Evolutionary conservation across 2,329 filamentous ascomycete genomes (phyloP), one percentile per base, ranked within the genome.

Genomic region (Ascochyta koolunga): DNA sequence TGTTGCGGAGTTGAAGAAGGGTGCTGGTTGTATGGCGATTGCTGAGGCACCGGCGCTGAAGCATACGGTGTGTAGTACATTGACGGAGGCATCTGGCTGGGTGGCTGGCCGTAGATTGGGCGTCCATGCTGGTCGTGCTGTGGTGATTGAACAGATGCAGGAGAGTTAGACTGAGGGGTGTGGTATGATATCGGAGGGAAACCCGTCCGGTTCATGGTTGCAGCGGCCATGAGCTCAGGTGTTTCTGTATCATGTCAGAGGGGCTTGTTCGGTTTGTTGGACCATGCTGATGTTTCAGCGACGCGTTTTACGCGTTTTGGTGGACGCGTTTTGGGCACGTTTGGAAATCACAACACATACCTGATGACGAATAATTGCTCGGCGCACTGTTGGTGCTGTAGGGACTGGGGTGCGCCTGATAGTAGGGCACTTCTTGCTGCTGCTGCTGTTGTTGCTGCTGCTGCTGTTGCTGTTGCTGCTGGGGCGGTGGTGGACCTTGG

Each of bases 131-230:
- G 91, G 71, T 98, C 93, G 77, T 96, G 92, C 53, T 92, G 91
- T 19, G 91, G 89, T 29, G 93, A 97, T 60, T 93, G 90, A 67
- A 97, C 93, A 44, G 93, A 96, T 33, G 91, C 91, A 42, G 93
- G 93, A 50, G 93, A 96, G 77, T 93, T 96, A 51, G 93, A 96
- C 79, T 97, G 93, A 50, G 93, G 92, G 16, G 93, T 96, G 76
- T 97, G 91, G 74, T 97, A 97, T 19, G 68, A 68, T 72, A 96
- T 96, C 56, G 91, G 91, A 65, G 93, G 93, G 74, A 96, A 96
- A 18, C 65, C 67, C 60, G 83, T 77, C 66, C 86, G 82, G 73
- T 85, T 86, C 82, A 88, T 87, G 62, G 85, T 84, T 65, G 85
- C 82, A 64, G 85, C 81, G 59, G 86, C 85, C 86, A 89, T 89